Evolutionary conservation across 2,329 filamentous ascomycete genomes (phyloP), one percentile per base, ranked within the genome.

Genomic region (Didymella glomerata): DNA sequence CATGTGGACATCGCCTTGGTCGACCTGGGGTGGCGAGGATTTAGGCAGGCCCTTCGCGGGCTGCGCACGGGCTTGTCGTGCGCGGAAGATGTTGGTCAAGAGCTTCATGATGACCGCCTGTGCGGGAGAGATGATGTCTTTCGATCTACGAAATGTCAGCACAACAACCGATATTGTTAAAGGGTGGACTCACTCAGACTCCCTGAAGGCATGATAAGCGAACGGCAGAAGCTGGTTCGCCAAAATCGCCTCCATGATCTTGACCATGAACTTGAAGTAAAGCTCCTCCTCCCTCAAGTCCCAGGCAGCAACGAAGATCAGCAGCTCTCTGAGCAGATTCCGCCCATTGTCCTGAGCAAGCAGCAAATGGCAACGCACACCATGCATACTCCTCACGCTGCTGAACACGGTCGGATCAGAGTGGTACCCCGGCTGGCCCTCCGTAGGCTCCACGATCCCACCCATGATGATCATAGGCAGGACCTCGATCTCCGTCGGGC

Each of bases 221-320:
- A 95, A 96, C 0, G 93, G 93, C 75, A 97, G 89, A 27, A 98
- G 82, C 1, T 92, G 92, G 65, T 92, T 96, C 66, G 93, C 90
- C 49, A 97, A 88, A 46, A 97, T 91, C 0, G 94, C 92, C 74
- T 97, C 92, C 79, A 97, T 92, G 60, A 98, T 97, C 77, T 97
- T 93, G 44, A 93, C 90, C 77, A 96, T 97, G 76, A 97, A 92
- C 76, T 97, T 94, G 81, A 97, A 97, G 71, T 97, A 97, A 36
- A 97, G 86, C 61, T 96, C 93, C 60, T 94, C 90, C 75, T 98
- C 93, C 40, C 92, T 90, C 69, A 97, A 88, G 73, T 97, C 94
- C 94, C 94, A 98, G 9, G 96, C 93, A 5, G 94, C 94, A 63
- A 97, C 96, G 75, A 97, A 97, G 58, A 98, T 96, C 42, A 98